Conservation (phyloP, 306 rosid genomes). For the Carpinus viminea region DNA sequence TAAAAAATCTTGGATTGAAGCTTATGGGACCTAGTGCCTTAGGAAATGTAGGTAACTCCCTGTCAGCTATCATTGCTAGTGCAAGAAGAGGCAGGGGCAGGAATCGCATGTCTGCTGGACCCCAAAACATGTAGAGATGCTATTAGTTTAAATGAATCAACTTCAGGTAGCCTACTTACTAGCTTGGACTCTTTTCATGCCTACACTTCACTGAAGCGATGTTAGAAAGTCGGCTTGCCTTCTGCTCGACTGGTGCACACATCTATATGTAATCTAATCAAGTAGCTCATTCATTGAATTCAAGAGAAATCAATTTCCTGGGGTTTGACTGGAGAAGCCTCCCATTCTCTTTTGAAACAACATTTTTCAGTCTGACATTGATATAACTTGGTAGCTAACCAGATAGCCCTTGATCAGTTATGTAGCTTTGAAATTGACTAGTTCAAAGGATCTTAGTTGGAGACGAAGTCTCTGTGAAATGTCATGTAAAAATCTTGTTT, state of each 20-base stretch:
- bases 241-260: slow-evolving; percentile 11
- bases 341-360: slow-evolving; percentile 7
- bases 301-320: slow-evolving; percentile 21
- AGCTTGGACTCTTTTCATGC: slow-evolving; percentile 15
- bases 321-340: slow-evolving; percentile 16
- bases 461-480: background rate
- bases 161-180: background rate
- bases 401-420: slow-evolving; percentile 16
- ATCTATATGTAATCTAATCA: slow-evolving; percentile 27
- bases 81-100: slow-evolving; percentile 67
- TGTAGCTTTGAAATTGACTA: slow-evolving; percentile 32
- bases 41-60: slow-evolving; percentile 33
- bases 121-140: slow-evolving; percentile 21
- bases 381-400: slow-evolving; percentile 21
- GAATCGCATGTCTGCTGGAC: slow-evolving; percentile 40
- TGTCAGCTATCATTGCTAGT: slow-evolving; percentile 49
- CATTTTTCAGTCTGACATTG: slow-evolving; percentile 22
- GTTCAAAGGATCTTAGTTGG: slow-evolving; percentile 10
- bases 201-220: slow-evolving; percentile 4
- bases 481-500: slow-evolving; percentile 1
- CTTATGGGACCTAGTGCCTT: slow-evolving; percentile 70
- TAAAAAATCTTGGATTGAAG: slow-evolving; percentile 62
- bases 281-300: slow-evolving; percentile 29
- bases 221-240: slow-evolving; percentile 12
- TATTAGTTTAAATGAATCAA: slow-evolving; percentile 14